Conservation (phyloP, 345 rosid species). For the Toxicodendron radicans region DNA sequence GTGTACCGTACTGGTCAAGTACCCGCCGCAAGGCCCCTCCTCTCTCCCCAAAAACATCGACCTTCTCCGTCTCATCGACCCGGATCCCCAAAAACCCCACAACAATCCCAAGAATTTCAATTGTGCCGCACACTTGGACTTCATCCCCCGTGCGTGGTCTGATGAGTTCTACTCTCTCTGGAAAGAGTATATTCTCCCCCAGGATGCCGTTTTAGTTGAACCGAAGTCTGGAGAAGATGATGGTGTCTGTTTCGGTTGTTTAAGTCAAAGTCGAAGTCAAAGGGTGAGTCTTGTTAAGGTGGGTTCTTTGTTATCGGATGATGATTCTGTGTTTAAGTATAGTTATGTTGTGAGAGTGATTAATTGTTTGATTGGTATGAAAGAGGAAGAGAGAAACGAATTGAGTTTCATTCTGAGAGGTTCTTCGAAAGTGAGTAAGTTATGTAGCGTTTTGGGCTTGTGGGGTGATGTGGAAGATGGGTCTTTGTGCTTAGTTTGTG, state of each 20-base stretch:
- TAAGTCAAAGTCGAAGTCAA: constrained; percentile 19
- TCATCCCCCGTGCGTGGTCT: constrained; percentile 60
- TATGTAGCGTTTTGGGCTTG: constrained; percentile 61
- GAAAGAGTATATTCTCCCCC: constrained; percentile 55
- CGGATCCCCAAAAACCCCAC: constrained; percentile 19
- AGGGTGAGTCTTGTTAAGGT: constrained; percentile 55
- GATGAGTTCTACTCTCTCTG: constrained; percentile 60
- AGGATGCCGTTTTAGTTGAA: constrained; percentile 41
- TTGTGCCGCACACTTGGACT: constrained; percentile 24
- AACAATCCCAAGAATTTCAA: constrained; percentile 1
- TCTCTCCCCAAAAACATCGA: constrained; percentile 86
- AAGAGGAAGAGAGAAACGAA: constrained; percentile 46
- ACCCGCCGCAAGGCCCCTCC: constrained; percentile 68
- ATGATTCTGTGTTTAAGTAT: constrained; percentile 43
- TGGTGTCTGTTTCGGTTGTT: constrained; percentile 17
- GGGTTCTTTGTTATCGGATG: constrained; percentile 31
- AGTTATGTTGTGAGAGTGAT: constrained; percentile 52
- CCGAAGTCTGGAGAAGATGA: constrained; percentile 6
- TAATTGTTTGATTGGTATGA: constrained; percentile 54
- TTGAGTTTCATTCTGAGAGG: constrained; percentile 39
- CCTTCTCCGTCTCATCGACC: constrained; percentile 53
- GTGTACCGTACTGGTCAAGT: constrained; percentile 81
- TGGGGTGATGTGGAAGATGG: constrained; percentile 70
- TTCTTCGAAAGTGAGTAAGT: constrained; percentile 35
- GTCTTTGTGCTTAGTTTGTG: constrained; percentile 59